Evolutionary conservation across 1,284 basidiomycete genomes (phyloP).

Genomic region (Peniophora sp.): DNA sequence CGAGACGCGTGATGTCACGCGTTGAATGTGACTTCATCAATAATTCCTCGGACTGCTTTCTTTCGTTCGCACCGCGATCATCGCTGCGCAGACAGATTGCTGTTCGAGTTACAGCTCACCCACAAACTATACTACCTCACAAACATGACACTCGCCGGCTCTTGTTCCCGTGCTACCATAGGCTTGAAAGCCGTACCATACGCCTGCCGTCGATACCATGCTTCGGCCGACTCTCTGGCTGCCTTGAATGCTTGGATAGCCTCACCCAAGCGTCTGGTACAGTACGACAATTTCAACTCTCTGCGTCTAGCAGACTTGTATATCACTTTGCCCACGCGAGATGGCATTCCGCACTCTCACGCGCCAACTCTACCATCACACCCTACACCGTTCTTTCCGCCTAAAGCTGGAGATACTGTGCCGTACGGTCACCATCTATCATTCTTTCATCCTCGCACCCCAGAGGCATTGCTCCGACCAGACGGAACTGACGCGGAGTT

Average conservation of each 20-base stretch:
- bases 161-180: no score
- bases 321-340: conserved; percentile 65
- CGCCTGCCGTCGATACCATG: no score
- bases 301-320: conserved; percentile 54
- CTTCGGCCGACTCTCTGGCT: background rate
- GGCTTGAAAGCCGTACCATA: no score
- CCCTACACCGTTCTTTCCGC: conserved; percentile 11
- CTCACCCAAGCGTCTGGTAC: conserved; percentile 30
- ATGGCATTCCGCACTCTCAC: conserved; percentile 38
- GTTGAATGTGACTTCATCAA: no score
- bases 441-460: conserved; percentile 66
- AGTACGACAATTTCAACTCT: conserved; percentile 37
- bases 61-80: no score
- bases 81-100: no score
- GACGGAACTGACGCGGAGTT: conserved; percentile 72
- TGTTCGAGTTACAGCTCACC: no score
- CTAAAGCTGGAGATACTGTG: conserved; percentile 35
- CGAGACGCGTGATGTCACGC: conserved; percentile 9
- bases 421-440: conserved; percentile 64
- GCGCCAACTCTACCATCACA: conserved; percentile 1
- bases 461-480: conserved; percentile 46
- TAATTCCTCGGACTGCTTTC: no score
- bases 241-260: conserved; percentile 46
- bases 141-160: no score
- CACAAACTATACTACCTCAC: no score